These are phyloP conservation scores for Cornus suecica DNA, from an alignment of 148 eudicot genomes.

Conservation along the genomic window DNA sequence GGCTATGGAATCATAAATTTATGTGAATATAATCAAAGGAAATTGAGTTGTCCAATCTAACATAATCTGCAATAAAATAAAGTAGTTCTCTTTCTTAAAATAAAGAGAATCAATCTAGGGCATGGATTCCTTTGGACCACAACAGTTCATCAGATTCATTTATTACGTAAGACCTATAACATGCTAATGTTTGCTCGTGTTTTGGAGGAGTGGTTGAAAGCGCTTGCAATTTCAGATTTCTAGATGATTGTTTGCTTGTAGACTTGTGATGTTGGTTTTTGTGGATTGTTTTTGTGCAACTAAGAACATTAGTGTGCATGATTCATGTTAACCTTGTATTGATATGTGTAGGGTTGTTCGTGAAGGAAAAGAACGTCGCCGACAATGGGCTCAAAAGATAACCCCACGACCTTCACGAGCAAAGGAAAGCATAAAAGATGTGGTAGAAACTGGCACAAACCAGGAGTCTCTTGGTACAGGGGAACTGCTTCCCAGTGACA, in stretches of 20 bases:
- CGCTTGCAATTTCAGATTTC: not conserved
- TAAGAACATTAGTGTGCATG: not conserved
- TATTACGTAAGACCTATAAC: not conserved
- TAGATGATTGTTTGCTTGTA: not conserved
- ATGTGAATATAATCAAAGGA: too few relatives aligned
- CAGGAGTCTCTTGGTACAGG: constrained; percentile 38
- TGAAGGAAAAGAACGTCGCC: constrained; percentile 75
- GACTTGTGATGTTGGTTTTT: not conserved
- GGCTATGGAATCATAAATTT: not conserved
- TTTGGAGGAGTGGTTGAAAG: not conserved
- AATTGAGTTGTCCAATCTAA: too few relatives aligned
- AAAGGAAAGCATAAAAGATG: constrained; percentile 42
- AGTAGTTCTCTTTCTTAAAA: not conserved
- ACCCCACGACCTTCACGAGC: constrained; percentile 41
- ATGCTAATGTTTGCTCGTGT: not conserved
- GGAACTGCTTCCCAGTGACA: constrained; percentile 83
- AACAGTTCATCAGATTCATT: not conserved
- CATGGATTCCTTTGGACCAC: not conserved
- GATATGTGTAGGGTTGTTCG: constrained; percentile 52
- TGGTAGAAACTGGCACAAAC: constrained; percentile 26
- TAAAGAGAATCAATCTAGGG: not conserved
- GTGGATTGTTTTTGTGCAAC: not conserved
- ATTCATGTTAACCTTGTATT: not conserved
- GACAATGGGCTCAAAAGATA: constrained; percentile 62
- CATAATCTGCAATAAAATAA: too few relatives aligned